Conservation (phyloP, 2,329 filamentous ascomycete species). For the Juglanconis sp. region DNA sequence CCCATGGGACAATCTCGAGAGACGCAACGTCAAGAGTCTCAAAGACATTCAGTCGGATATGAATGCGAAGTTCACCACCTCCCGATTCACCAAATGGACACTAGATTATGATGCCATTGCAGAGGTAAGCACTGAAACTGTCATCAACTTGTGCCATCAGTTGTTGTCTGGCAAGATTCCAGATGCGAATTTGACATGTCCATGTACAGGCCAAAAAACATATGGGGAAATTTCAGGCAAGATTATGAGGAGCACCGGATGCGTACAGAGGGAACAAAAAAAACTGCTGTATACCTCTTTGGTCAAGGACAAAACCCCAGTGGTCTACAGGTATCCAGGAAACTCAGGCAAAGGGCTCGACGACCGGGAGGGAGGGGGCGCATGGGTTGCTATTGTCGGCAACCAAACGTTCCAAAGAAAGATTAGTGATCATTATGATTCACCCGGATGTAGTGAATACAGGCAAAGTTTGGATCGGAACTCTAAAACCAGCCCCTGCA, state of each 20-base stretch:
- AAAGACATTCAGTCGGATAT: conserved; percentile 1
- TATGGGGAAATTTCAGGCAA: neutral
- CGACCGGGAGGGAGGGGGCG: too few species aligned
- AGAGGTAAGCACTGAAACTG: neutral
- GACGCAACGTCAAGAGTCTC: neutral
- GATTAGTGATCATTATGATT: too few species aligned
- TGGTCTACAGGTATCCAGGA: too few species aligned
- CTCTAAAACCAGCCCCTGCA: too few species aligned
- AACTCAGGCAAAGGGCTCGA: too few species aligned
- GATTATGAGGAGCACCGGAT: neutral
- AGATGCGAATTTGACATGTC: neutral
- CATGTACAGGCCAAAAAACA: neutral
- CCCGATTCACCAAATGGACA: conserved; percentile 7
- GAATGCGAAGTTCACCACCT: conserved; percentile 1
- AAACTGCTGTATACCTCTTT: too few species aligned
- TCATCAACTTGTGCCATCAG: too few species aligned
- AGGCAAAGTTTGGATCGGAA: too few species aligned
- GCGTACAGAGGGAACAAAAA: neutral
- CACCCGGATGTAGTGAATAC: too few species aligned
- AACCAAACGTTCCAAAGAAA: too few species aligned
- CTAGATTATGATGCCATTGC: conserved; percentile 8
- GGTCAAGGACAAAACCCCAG: too few species aligned
- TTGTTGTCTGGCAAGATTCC: neutral
- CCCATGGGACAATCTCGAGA: neutral
- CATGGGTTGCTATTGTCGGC: too few species aligned